Base-by-base conservation (phyloP, 2,329 filamentous ascomycete genomes). In the Chaetomiaceae sp. region DNA sequence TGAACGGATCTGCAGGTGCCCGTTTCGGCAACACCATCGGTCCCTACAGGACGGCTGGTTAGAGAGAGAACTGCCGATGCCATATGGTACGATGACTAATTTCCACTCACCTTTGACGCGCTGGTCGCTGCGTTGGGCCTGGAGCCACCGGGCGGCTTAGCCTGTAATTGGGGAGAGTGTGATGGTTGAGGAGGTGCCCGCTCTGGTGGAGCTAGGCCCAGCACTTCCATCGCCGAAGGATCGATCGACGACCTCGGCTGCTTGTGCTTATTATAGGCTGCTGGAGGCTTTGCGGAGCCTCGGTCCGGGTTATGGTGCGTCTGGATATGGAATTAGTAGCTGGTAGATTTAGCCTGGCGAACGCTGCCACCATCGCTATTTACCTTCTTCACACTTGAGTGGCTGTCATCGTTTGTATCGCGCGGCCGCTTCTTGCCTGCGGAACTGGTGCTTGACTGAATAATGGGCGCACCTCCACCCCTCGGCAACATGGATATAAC, bases 161-260 rank as follows among this genome's bases (percentile, higher is more conserved):
- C 32, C 8, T 21, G 30, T 25, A 25, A 47, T 36, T 40, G 58
- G 36, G 41, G 48, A 2, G 44, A 41, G 21, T 38, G 54, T 2
- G 46, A 20, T 27, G 51, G 42, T 18, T 50, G 53, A 7, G 55
- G 48, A 25, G 61, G 53, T 16, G 58, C 48, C 21, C 60, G 54
- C 27, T 45, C 69, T 6, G 75, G 75, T 20, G 76, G 75, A 10
- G 64, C 68, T 57, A 80, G 64, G 6, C 76, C 76, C 41, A 80
- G 66, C 18, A 76, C 73, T 51, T 75, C 72, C 75, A 79, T 76
- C 16, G 76, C 77, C 2, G 77, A 77, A 2, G 77, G 77, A 49
- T 80, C 77, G 8, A 61, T 66, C 8, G 68, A 63, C 38, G 64
- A 62, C 23, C 54, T 59, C 20, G 63, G 58, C 11, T 59, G 57